phyloP scores from a whole-genome alignment of 2,329 filamentous ascomycete genomes.

The Talaromyces sp. region DNA sequence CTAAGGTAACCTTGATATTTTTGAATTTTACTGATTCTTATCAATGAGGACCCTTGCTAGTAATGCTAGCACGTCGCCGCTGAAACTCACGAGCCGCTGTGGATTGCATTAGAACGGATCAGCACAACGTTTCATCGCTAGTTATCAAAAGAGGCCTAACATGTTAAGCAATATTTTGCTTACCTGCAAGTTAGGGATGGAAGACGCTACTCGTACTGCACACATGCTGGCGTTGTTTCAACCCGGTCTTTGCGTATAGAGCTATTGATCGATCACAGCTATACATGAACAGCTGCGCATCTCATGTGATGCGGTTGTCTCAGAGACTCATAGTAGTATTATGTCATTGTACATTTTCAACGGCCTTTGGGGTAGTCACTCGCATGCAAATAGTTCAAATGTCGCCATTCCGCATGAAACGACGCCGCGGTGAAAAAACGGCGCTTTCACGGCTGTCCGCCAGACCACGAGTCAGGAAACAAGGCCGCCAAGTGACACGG shows the following conservation, averaged over 20 bases:
- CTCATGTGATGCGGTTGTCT: background rate
- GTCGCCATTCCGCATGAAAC: background rate
- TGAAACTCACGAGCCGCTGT: background rate
- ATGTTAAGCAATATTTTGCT: background rate
- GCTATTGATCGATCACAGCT: background rate
- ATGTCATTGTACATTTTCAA: background rate
- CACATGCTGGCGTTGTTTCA: background rate
- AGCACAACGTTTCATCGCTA: background rate
- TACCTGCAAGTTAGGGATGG: background rate
- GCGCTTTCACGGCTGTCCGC: background rate
- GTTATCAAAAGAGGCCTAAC: background rate
- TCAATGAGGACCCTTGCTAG: background rate
- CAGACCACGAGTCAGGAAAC: background rate
- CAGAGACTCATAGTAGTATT: background rate
- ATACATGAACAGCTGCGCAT: background rate
- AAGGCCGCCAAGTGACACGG: background rate
- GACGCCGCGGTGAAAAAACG: background rate
- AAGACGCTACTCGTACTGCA: background rate
- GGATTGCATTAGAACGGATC: background rate
- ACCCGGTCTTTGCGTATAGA: background rate
- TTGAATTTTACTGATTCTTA: background rate
- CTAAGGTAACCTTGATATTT: background rate
- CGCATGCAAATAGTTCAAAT: background rate
- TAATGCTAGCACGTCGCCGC: too few relatives aligned
- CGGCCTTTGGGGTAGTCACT: background rate